These are phyloP conservation scores for Heliamphora pulchella DNA, from an alignment of 179 eudicot genomes.

Conservation along the genomic window DNA sequence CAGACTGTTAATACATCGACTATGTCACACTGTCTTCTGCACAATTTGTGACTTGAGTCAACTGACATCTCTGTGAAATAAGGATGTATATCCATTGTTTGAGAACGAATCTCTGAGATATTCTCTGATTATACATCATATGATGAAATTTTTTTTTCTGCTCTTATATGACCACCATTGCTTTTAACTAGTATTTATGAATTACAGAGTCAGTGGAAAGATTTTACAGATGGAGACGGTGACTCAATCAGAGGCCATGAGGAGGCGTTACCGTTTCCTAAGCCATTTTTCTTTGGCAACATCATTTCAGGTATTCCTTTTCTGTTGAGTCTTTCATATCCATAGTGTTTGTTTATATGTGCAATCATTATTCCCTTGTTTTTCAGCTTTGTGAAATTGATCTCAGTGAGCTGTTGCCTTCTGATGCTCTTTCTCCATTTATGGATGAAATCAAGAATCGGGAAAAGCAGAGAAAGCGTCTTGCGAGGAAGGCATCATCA, in stretches of 20 bases:
- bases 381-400: conserved; percentile 88
- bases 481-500: conserved; percentile 63
- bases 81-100: not conserved
- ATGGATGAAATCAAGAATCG: conserved; percentile 87
- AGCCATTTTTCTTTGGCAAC: conserved; percentile 92
- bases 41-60: not conserved
- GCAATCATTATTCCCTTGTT: conserved; percentile 15
- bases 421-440: conserved; percentile 67
- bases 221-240: conserved; percentile 79
- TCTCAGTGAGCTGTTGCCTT: conserved; percentile 54
- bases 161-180: not conserved
- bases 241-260: conserved; percentile 87
- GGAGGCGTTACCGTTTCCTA: conserved; percentile 82
- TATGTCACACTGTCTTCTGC: not conserved
- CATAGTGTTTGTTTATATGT: not conserved
- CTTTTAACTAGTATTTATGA: conserved; percentile 19
- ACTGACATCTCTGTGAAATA: not conserved
- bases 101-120: not conserved
- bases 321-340: not conserved
- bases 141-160: not conserved
- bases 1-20: not conserved
- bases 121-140: not conserved
- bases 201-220: conserved; percentile 72
- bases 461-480: conserved; percentile 64
- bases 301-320: conserved; percentile 62